These are phyloP conservation scores for Vitis hybrid DNA, from an alignment of 177 flowering plant species.

Conservation along the genomic window DNA sequence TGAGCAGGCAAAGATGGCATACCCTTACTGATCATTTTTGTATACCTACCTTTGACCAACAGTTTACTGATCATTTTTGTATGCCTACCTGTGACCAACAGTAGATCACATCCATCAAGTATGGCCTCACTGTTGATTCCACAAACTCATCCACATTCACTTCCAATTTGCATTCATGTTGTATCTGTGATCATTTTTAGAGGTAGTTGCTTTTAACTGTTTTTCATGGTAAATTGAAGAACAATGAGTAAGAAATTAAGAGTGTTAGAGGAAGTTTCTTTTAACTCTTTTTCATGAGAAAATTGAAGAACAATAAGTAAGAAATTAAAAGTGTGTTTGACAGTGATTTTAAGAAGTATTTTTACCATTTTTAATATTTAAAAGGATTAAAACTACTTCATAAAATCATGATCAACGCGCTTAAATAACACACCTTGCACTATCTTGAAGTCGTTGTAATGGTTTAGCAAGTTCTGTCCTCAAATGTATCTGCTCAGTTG, in stretches of 20 bases:
- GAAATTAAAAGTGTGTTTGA: neutral
- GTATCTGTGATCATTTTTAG: constrained; percentile 57
- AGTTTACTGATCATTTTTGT: constrained; percentile 10
- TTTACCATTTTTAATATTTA: too few relatives aligned
- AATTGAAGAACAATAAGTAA: neutral
- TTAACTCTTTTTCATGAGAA: neutral
- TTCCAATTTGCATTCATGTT: constrained; percentile 94
- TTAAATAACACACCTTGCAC: constrained; percentile 64
- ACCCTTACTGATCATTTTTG: too few relatives aligned
- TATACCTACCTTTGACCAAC: constrained; percentile 78
- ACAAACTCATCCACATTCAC: constrained; percentile 93
- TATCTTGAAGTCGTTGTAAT: constrained; percentile 92
- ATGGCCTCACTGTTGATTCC: constrained; percentile 87
- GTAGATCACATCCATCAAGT: constrained; percentile 96
- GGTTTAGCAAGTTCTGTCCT: constrained; percentile 91
- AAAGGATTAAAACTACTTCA: too few relatives aligned
- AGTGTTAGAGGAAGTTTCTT: neutral
- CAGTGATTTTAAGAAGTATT: neutral
- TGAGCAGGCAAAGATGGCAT: too few relatives aligned
- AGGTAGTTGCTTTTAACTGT: too few relatives aligned
- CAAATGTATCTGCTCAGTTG: constrained; percentile 85
- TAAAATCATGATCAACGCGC: too few relatives aligned
- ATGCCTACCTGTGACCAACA: constrained; percentile 83
- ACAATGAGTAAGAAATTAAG: too few relatives aligned
- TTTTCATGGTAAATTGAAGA: too few relatives aligned